Percentiles rank a stretch among this genome's conserved stretches.
phyloP scores from a whole-genome alignment of 306 rosid species.

The Alnus glutinosa region DNA sequence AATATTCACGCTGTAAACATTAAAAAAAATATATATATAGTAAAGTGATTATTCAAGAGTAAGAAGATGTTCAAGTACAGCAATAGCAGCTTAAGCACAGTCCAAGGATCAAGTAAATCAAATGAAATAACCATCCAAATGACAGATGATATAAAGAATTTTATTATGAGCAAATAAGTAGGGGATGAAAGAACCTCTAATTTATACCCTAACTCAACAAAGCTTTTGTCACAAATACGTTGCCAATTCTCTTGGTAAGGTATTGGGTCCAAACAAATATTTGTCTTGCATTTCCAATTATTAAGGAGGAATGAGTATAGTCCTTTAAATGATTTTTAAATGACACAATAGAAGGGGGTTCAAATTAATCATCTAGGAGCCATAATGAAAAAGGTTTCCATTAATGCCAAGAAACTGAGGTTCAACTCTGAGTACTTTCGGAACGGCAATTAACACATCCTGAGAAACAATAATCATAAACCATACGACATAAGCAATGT shows the following conservation, averaged over 20 bases:
- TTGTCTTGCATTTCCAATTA: constrained; percentile 8
- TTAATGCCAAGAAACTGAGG: background rate
- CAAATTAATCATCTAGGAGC: constrained; percentile 2
- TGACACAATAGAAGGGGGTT: background rate
- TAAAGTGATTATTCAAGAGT: background rate
- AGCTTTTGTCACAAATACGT: background rate
- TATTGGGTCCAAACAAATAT: background rate
- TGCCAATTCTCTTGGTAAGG: background rate
- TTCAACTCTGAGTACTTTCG: background rate
- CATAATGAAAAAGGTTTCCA: background rate
- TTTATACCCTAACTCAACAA: background rate
- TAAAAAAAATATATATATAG: background rate
- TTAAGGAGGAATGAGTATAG: background rate
- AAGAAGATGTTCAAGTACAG: background rate
- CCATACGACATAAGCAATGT: background rate
- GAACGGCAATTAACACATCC: background rate
- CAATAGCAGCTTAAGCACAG: background rate
- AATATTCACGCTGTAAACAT: constrained; percentile 50
- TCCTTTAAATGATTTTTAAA: background rate
- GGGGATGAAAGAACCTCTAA: constrained; percentile 3
- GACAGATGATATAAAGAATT: background rate
- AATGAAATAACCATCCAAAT: background rate
- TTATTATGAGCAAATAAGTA: background rate
- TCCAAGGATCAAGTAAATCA: background rate
- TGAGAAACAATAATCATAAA: constrained; percentile 3